Conservation (phyloP, 129 eudicot species). For the Centrapalus pauciflorus region DNA sequence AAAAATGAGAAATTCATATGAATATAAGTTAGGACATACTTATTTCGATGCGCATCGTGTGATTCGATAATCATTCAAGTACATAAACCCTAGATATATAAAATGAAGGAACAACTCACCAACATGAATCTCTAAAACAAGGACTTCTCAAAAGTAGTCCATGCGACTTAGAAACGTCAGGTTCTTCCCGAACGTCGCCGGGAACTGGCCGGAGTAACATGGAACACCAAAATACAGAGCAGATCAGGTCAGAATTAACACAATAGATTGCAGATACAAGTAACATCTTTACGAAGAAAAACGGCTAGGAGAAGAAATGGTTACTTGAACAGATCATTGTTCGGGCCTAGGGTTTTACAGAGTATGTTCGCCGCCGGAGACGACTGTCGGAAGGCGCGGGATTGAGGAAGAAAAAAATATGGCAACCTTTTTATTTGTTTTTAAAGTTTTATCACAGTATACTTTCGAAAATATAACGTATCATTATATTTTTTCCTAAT, state of each 20-base stretch:
- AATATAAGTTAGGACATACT: neutral
- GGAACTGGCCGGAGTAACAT: conserved; percentile 43
- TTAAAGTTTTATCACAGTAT: too few relatives aligned
- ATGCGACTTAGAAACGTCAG: conserved; percentile 57
- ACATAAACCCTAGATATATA: neutral
- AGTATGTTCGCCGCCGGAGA: too few relatives aligned
- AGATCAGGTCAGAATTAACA: conserved; percentile 5
- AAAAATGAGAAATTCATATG: neutral
- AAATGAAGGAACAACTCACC: conserved; percentile 32
- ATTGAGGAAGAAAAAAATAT: too few relatives aligned
- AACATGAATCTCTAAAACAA: conserved; percentile 53
- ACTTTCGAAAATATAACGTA: too few relatives aligned
- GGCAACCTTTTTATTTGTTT: too few relatives aligned
- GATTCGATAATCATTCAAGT: too few relatives aligned
- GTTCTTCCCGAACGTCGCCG: conserved; percentile 83
- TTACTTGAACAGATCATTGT: conserved; percentile 61
- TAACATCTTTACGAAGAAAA: too few relatives aligned
- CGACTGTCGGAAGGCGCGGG: too few relatives aligned
- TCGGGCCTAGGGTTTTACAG: conserved; percentile 29
- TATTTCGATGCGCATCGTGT: too few relatives aligned
- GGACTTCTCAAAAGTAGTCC: conserved; percentile 66
- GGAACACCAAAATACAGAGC: neutral
- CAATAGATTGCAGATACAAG: neutral
- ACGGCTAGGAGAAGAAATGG: too few relatives aligned
- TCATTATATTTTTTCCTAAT: too few relatives aligned